These are phyloP conservation scores for Crotalaria pallida DNA, from an alignment of 306 rosid species.

Conservation along the genomic window DNA sequence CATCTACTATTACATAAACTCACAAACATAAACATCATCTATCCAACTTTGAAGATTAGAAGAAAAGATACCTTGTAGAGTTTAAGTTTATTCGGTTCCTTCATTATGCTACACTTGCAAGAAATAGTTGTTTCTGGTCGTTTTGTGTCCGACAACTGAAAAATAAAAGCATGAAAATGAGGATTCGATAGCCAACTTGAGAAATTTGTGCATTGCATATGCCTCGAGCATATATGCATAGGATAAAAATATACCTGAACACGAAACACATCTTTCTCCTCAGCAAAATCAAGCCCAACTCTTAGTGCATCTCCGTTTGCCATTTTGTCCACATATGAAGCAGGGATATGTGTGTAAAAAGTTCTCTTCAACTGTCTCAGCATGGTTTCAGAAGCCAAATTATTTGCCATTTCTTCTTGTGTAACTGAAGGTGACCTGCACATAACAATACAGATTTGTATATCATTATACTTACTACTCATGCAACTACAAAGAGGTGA, in stretches of 20 bases:
- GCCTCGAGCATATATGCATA: not conserved
- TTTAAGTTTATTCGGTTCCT: constrained; percentile 31
- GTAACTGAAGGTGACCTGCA: constrained; percentile 24
- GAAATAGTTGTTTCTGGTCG: constrained; percentile 23
- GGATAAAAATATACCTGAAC: constrained; percentile 31
- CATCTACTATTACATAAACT: not conserved
- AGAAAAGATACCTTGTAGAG: constrained; percentile 35
- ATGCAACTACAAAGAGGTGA: not conserved
- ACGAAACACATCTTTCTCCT: constrained; percentile 39
- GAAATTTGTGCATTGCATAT: not conserved
- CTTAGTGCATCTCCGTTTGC: constrained; percentile 7
- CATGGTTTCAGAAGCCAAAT: constrained; percentile 1
- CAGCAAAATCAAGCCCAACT: constrained; percentile 27
- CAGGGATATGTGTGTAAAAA: constrained; percentile 33
- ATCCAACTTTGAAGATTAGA: not conserved
- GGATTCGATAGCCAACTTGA: not conserved
- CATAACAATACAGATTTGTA: not conserved
- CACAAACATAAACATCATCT: not conserved
- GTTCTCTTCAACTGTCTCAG: constrained; percentile 17
- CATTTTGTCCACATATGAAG: constrained; percentile 30
- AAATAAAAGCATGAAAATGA: not conserved
- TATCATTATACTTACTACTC: not conserved
- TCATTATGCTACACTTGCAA: constrained; percentile 36
- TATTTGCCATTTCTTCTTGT: constrained; percentile 7
- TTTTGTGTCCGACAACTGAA: constrained; percentile 30